Percentiles rank a stretch among this genome's conserved stretches.
Evolutionary conservation across 164 flowering plant species (phyloP).

Genomic region (Aristolochia fimbriata): DNA sequence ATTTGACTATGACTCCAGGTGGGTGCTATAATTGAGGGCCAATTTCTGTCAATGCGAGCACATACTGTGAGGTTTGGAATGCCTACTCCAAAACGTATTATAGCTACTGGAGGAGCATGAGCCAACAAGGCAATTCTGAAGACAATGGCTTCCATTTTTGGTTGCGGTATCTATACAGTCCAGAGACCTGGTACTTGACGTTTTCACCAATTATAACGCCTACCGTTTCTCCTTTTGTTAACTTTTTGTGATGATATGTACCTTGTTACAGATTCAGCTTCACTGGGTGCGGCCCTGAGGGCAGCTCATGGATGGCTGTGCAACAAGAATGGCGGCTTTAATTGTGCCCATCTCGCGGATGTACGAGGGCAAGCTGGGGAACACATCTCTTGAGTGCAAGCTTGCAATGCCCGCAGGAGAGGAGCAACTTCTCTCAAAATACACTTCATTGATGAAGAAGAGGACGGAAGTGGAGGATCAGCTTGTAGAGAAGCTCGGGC

Average conservation of each 20-base stretch:
- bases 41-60: conserved; percentile 81
- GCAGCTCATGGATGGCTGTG: conserved; percentile 99
- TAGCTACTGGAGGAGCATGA: conserved; percentile 97
- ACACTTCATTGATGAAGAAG: conserved; percentile 64
- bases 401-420: conserved; percentile 52
- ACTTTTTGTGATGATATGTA: not conserved
- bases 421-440: conserved; percentile 35
- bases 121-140: conserved; percentile 62
- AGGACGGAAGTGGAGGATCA: conserved; percentile 71
- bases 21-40: conserved; percentile 82
- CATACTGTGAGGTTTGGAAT: conserved; percentile 88
- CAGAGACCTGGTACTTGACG: conserved; percentile 58
- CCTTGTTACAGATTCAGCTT: conserved; percentile 69
- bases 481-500: conserved; percentile 63
- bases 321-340: conserved; percentile 49
- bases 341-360: conserved; percentile 56
- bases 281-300: conserved; percentile 86
- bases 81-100: conserved; percentile 88
- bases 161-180: conserved; percentile 75
- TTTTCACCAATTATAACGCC: not conserved
- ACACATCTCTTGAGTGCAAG: conserved; percentile 62
- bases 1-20: conserved; percentile 36
- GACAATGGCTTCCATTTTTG: conserved; percentile 63
- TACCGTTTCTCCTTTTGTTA: too few species aligned
- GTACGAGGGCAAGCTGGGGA: conserved; percentile 28